A percentile compares a stretch with the other conserved stretches of the same genome.
phyloP scores from a whole-genome alignment of 2,329 filamentous ascomycete species.

The Colletotrichum australisinense region DNA sequence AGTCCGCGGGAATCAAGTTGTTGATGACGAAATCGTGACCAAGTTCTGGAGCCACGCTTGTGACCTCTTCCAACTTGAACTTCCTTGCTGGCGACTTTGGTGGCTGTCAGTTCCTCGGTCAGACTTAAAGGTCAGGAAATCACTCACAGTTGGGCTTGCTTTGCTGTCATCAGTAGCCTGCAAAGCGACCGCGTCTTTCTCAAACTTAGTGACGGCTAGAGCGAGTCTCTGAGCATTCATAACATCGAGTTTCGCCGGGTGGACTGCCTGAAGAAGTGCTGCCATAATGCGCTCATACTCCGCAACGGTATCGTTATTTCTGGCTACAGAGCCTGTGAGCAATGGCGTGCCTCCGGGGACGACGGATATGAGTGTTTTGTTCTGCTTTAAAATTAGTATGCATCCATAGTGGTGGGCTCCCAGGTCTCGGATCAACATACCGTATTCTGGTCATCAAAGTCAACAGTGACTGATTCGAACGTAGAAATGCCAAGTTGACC shows the following conservation, averaged over 20 bases:
- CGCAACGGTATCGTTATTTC: not conserved
- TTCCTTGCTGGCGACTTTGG: slow-evolving; percentile 32
- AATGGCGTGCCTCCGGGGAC: slow-evolving; percentile 4
- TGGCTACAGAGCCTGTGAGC: not conserved
- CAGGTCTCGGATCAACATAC: slow-evolving; percentile 31
- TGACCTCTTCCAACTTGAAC: slow-evolving; percentile 59
- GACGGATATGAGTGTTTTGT: slow-evolving; percentile 52
- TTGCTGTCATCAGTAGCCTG: slow-evolving; percentile 37
- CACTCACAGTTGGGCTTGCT: slow-evolving; percentile 54
- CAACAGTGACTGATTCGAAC: slow-evolving; percentile 48
- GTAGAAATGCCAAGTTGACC: slow-evolving; percentile 55
- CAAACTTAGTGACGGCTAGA: slow-evolving; percentile 6
- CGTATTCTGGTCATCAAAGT: slow-evolving; percentile 56
- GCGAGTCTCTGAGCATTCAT: slow-evolving; percentile 6
- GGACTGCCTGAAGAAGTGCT: slow-evolving; percentile 15
- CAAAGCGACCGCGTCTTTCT: not conserved
- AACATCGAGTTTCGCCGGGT: slow-evolving; percentile 16
- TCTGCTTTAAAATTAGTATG: slow-evolving; percentile 62
- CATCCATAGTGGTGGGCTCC: not conserved
- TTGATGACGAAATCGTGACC: slow-evolving; percentile 63
- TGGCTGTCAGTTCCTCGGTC: not conserved
- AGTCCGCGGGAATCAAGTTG: slow-evolving; percentile 61
- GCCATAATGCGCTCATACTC: slow-evolving; percentile 12
- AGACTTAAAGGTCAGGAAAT: not conserved
- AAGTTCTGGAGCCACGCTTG: slow-evolving; percentile 66